phyloP scores from a whole-genome alignment of 78 protist species.

The Dictyostelium brefeldianum region DNA sequence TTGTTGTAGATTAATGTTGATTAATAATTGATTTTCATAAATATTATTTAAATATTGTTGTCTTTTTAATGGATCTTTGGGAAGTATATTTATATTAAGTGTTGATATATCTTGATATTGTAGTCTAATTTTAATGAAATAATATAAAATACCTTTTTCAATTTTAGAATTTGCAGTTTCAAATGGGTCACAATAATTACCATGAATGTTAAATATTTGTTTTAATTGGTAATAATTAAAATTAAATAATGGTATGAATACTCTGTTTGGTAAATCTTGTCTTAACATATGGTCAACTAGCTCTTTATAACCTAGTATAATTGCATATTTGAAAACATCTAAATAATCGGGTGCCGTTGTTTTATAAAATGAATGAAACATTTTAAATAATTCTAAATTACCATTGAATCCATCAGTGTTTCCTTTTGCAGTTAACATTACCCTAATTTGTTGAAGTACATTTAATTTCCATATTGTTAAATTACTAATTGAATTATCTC shows the following conservation, averaged over 20 bases:
- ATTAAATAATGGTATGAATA: not conserved
- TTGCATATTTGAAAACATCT: not conserved
- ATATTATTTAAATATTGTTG: too few species aligned
- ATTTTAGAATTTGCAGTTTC: not conserved
- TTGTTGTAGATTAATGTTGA: too few species aligned
- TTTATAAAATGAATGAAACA: not conserved
- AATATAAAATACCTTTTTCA: not conserved
- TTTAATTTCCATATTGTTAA: not conserved
- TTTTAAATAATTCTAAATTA: not conserved
- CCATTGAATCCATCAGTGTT: not conserved
- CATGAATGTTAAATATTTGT: constrained; percentile 14
- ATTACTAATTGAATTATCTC: not conserved
- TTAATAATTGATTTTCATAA: too few species aligned
- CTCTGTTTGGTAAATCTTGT: not conserved
- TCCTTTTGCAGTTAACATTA: not conserved
- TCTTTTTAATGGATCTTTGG: too few species aligned
- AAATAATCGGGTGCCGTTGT: not conserved
- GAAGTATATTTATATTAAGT: too few species aligned
- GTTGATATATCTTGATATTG: not conserved
- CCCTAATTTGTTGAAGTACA: not conserved
- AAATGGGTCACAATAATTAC: constrained; percentile 1
- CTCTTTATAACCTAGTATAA: not conserved
- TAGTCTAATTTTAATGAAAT: not conserved
- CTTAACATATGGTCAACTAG: not conserved
- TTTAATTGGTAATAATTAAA: not conserved